Conservation (phyloP, 768 basidiomycete genomes). For the Royoungia palumana region DNA sequence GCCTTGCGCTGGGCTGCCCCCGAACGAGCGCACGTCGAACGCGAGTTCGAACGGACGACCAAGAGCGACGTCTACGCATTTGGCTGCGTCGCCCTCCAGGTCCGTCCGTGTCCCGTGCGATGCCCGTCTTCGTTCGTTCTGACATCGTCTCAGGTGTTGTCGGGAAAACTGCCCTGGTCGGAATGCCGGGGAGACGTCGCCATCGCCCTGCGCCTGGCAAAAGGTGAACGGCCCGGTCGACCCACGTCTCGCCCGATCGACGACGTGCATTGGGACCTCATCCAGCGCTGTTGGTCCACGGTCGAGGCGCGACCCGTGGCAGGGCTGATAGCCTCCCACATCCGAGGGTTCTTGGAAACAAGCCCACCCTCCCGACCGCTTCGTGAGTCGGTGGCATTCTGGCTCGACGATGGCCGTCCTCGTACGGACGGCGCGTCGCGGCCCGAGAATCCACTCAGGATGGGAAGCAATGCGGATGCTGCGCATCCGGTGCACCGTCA, state of each 20-base stretch:
- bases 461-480: too few relatives aligned
- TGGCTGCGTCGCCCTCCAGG: slow-evolving; percentile 26
- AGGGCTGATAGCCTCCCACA: not conserved
- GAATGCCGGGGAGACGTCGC: not conserved
- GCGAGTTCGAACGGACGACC: not conserved
- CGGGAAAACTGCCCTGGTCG: not conserved
- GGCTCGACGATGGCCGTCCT: not conserved
- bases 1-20: slow-evolving; percentile 45
- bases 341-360: not conserved
- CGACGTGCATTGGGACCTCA: not conserved
- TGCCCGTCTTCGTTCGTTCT: not conserved
- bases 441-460: too few relatives aligned
- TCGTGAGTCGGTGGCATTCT: not conserved
- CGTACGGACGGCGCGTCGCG: too few relatives aligned
- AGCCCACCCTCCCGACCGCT: not conserved
- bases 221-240: not conserved
- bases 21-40: slow-evolving; percentile 17
- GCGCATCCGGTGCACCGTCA: too few relatives aligned
- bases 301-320: not conserved
- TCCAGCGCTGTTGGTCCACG: not conserved
- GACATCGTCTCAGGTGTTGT: not conserved
- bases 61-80: not conserved
- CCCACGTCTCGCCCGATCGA: not conserved
- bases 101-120: slow-evolving; percentile 4
- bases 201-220: slow-evolving; percentile 6